These are phyloP conservation scores for Conringia planisiliqua DNA, from an alignment of 345 rosid species.

Conservation along the genomic window DNA sequence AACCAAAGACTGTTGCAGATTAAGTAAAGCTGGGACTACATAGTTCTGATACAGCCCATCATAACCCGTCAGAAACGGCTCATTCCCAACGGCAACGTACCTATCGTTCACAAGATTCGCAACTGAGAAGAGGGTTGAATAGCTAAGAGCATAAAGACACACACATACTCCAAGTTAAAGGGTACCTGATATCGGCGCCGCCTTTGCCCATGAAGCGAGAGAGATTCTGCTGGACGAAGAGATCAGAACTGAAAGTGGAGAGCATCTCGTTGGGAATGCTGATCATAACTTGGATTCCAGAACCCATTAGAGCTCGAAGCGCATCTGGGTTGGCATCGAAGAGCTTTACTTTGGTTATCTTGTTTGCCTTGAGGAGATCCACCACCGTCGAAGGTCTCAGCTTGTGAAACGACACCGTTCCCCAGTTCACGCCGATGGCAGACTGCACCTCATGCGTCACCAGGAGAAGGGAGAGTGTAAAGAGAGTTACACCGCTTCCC, in stretches of 20 bases:
- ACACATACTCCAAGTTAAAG: background rate
- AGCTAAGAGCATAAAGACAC: background rate
- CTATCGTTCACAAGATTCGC: constrained; percentile 35
- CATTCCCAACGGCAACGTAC: constrained; percentile 93
- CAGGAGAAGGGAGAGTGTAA: constrained; percentile 9
- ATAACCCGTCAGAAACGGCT: constrained; percentile 83
- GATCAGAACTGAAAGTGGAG: constrained; percentile 55
- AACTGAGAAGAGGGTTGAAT: background rate
- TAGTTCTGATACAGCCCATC: constrained; percentile 62
- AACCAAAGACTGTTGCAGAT: constrained; percentile 77
- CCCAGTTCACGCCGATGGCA: constrained; percentile 94
- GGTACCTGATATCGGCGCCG: constrained; percentile 78
- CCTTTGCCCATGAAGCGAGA: constrained; percentile 69
- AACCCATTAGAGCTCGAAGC: constrained; percentile 57
- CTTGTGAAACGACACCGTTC: constrained; percentile 64
- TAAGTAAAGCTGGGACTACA: constrained; percentile 78
- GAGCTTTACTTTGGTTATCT: constrained; percentile 73
- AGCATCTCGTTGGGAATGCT: constrained; percentile 85
- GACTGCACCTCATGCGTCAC: constrained; percentile 40
- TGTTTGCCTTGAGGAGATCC: constrained; percentile 81
- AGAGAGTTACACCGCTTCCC: constrained; percentile 22
- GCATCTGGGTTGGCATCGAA: constrained; percentile 76
- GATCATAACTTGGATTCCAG: constrained; percentile 89
- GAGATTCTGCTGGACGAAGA: constrained; percentile 77
- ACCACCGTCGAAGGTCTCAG: constrained; percentile 82